phyloP scores from a whole-genome alignment of 2,329 filamentous ascomycete species.

The Neoascochyta sp. region DNA sequence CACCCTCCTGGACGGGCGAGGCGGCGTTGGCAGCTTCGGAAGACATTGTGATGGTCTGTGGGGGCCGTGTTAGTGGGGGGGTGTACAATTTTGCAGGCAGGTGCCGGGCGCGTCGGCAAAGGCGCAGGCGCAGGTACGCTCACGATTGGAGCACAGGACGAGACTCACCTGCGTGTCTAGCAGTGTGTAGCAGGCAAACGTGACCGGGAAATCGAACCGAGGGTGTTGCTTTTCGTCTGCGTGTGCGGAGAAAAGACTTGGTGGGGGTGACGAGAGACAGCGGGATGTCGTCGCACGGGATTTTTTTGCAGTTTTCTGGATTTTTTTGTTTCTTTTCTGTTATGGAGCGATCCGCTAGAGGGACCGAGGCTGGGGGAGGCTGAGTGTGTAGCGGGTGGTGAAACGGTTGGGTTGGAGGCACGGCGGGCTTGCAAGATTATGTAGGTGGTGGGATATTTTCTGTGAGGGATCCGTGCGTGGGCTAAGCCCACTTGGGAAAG shows the following conservation, averaged over 20 bases:
- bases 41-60: conserved; percentile 37
- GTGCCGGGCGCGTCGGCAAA: conserved; percentile 24
- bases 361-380: conserved; percentile 31
- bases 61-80: conserved; percentile 21
- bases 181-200: conserved; percentile 19
- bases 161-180: conserved; percentile 23
- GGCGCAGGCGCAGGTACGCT: conserved; percentile 28
- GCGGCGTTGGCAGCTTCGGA: conserved; percentile 45
- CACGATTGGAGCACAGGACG: conserved; percentile 27
- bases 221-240: conserved; percentile 18
- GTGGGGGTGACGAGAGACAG: conserved; percentile 22
- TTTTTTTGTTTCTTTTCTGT: conserved; percentile 41
- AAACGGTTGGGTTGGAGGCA: conserved; percentile 10
- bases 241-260: conserved; percentile 16
- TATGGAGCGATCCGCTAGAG: conserved; percentile 31
- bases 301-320: conserved; percentile 39
- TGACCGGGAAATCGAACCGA: conserved; percentile 19
- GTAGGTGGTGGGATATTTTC: conserved; percentile 12
- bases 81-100: conserved; percentile 27
- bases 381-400: conserved; percentile 18
- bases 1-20: conserved; percentile 64
- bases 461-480: conserved; percentile 10
- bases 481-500: conserved; percentile 13
- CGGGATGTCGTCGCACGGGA: conserved; percentile 26
- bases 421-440: conserved; percentile 2